Conservation (phyloP, 139 green algal species). For the Chlamydomonas sp. region DNA sequence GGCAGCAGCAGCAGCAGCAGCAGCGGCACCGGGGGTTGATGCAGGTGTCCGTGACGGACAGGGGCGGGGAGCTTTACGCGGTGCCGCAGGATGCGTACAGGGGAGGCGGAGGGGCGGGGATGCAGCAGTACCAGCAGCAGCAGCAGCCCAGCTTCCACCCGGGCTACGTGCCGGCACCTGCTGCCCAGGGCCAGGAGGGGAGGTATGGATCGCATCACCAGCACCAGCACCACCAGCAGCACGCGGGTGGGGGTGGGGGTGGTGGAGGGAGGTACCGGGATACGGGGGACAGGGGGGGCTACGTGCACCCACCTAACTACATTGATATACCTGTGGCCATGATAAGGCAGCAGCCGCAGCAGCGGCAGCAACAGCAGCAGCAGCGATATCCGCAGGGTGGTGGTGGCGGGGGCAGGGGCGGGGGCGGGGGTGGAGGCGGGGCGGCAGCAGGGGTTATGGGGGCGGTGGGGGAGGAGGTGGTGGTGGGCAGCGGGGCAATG, state of each 20-base stretch:
- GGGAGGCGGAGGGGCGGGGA: too few relatives aligned
- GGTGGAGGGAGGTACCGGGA: too few relatives aligned
- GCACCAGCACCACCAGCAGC: not conserved
- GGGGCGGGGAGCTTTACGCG: not conserved
- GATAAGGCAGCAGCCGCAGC: not conserved
- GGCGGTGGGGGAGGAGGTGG: too few relatives aligned
- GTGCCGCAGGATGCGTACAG: not conserved
- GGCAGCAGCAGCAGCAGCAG: not conserved
- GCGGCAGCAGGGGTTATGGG: not conserved
- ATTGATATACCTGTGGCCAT: too few relatives aligned
- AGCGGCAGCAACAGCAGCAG: not conserved
- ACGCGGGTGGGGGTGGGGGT: too few relatives aligned
- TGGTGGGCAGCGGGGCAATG: too few relatives aligned
- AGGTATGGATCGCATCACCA: too few relatives aligned
- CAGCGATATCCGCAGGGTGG: not conserved
- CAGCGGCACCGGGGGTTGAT: slow-evolving; percentile 11
- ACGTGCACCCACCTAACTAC: too few relatives aligned
- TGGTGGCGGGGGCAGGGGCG: not conserved
- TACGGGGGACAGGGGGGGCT: too few relatives aligned
- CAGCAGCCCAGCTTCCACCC: slow-evolving; percentile 15
- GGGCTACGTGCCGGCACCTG: not conserved
- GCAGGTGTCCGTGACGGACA: not conserved
- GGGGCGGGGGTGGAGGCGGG: not conserved
- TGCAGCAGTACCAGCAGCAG: not conserved
- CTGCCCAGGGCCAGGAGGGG: too few relatives aligned